Percentiles rank a stretch among this genome's conserved stretches.
phyloP scores from a whole-genome alignment of 2,329 filamentous ascomycete genomes.

The Fusarium veterinarium region DNA sequence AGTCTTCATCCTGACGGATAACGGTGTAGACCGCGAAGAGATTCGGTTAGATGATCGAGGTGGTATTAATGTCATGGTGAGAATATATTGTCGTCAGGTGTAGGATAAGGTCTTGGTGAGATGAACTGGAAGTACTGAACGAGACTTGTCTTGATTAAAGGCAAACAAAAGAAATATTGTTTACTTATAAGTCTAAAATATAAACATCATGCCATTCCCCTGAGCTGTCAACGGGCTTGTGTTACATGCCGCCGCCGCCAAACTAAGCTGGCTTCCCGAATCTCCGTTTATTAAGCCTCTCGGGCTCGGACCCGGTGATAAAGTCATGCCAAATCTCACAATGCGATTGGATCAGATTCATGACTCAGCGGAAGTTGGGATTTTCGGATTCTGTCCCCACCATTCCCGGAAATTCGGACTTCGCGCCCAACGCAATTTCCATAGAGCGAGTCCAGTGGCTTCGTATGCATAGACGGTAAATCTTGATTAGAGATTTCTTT shows the following conservation, averaged over 20 bases:
- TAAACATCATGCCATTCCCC: neutral
- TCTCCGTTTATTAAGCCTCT: neutral
- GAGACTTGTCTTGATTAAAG: no score
- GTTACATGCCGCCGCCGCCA: neutral
- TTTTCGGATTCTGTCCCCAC: neutral
- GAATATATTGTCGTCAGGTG: neutral
- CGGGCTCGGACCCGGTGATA: neutral
- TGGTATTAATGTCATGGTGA: neutral
- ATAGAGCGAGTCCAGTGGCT: neutral
- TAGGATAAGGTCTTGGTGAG: neutral
- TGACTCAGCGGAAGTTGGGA: neutral
- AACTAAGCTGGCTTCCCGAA: neutral
- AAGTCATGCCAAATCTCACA: accelerated
- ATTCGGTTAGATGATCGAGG: neutral
- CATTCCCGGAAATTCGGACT: neutral
- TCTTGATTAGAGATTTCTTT: neutral
- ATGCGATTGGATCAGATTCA: neutral
- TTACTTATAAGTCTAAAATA: neutral
- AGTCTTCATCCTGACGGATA: neutral
- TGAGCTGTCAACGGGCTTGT: neutral
- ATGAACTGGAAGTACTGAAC: neutral
- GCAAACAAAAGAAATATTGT: neutral
- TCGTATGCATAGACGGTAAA: neutral
- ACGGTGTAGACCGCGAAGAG: neutral
- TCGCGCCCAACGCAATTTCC: neutral